Evolutionary conservation across 2,329 filamentous ascomycete species (phyloP).

Genomic region (Epichloe gansuensis): DNA sequence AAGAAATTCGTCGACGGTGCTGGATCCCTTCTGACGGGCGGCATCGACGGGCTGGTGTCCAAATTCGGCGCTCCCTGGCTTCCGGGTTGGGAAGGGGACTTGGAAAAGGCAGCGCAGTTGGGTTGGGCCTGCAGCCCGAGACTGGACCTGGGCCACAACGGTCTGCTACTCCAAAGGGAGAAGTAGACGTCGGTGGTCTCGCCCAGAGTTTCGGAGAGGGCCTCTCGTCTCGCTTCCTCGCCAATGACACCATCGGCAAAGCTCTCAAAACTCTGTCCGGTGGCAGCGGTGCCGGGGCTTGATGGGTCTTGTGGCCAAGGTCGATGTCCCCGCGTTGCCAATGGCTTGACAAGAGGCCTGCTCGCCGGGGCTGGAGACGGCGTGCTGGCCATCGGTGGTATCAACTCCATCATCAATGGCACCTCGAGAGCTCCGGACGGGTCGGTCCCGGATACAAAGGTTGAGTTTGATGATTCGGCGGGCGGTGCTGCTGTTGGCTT

Average conservation of each 20-base stretch:
- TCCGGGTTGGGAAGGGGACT: constrained; percentile 18
- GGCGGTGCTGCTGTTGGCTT: constrained; percentile 23
- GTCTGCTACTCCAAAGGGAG: neutral
- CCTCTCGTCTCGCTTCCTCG: constrained; percentile 19
- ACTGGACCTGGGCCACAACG: constrained; percentile 7
- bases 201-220: constrained; percentile 15
- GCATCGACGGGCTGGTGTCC: constrained; percentile 1
- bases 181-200: constrained; percentile 11
- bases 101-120: constrained; percentile 15
- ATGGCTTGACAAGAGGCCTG: constrained; percentile 23
- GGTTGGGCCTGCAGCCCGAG: constrained; percentile 18
- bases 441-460: constrained; percentile 12
- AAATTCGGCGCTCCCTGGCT: constrained; percentile 11
- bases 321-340: constrained; percentile 18
- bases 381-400: constrained; percentile 20
- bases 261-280: constrained; percentile 7
- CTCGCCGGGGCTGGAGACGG: constrained; percentile 23
- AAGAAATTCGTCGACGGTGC: neutral
- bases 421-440: constrained; percentile 11
- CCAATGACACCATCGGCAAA: constrained; percentile 19
- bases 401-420: constrained; percentile 19
- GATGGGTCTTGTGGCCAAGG: constrained; percentile 8
- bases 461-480: constrained; percentile 23
- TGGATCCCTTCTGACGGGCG: neutral
- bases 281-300: constrained; percentile 3